A percentile compares a stretch with the other conserved stretches of the same genome.
These are phyloP conservation scores for Macadamia tetraphylla DNA, from an alignment of 164 flowering plant species.

Conservation along the genomic window DNA sequence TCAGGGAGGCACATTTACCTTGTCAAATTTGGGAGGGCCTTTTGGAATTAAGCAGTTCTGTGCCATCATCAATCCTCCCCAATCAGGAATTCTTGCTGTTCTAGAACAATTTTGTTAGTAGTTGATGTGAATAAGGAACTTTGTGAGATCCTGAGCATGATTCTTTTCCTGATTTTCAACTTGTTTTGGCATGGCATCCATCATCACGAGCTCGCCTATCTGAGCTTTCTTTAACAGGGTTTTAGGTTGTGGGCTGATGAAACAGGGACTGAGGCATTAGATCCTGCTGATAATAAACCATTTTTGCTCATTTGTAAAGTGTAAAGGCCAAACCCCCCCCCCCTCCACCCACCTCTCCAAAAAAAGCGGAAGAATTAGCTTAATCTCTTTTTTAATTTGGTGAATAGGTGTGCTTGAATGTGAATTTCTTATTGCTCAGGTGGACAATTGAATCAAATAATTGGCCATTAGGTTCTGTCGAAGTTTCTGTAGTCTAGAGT, in stretches of 20 bases:
- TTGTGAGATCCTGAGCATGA: neutral
- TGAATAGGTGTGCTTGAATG: too few relatives aligned
- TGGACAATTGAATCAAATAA: too few relatives aligned
- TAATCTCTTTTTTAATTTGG: too few relatives aligned
- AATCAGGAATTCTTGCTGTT: constrained; percentile 92
- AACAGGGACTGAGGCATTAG: constrained; percentile 4
- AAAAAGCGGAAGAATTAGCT: too few relatives aligned
- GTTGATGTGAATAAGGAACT: constrained; percentile 15
- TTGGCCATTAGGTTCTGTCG: too few relatives aligned
- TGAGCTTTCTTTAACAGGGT: neutral
- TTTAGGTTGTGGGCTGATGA: neutral
- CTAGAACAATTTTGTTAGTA: constrained; percentile 8
- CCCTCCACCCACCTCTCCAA: too few relatives aligned
- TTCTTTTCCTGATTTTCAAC: constrained; percentile 2
- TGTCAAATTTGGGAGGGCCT: constrained; percentile 91
- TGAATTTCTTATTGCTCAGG: too few relatives aligned
- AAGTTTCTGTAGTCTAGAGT: too few relatives aligned
- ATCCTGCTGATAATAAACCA: neutral
- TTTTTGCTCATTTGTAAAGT: neutral
- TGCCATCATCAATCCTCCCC: constrained; percentile 92
- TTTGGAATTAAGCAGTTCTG: constrained; percentile 93
- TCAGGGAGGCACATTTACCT: constrained; percentile 95
- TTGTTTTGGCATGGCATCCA: neutral
- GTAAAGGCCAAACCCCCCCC: constrained; percentile 29
- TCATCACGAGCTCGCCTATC: neutral